Conservation (phyloP, 1,284 basidiomycete species). For the Meripilus lineatus region DNA sequence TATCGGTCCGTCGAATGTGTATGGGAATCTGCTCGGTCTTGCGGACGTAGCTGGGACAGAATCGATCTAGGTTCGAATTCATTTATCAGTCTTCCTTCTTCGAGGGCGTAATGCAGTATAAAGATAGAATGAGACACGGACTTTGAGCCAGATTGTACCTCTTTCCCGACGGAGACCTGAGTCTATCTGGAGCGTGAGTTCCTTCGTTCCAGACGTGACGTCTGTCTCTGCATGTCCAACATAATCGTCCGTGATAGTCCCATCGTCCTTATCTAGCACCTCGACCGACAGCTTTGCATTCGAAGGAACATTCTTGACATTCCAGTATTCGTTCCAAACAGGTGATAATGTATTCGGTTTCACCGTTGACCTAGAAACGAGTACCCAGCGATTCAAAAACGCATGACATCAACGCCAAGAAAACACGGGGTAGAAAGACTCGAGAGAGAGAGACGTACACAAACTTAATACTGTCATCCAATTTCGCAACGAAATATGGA, state of each 20-base stretch:
- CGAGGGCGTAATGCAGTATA: too few species aligned
- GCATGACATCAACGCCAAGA: constrained; percentile 3
- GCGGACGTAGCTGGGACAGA: constrained; percentile 30
- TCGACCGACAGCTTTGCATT: constrained; percentile 53
- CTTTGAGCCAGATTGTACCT: constrained; percentile 69
- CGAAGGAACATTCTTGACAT: constrained; percentile 62
- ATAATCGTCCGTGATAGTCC: constrained; percentile 51
- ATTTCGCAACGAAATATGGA: constrained; percentile 65
- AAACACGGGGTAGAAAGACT: constrained; percentile 1
- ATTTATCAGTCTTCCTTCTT: neutral
- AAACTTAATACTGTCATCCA: constrained; percentile 58
- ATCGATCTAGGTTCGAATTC: constrained; percentile 32
- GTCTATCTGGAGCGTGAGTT: constrained; percentile 48
- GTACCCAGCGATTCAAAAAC: too few species aligned
- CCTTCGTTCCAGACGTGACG: constrained; percentile 50
- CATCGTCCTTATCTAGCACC: constrained; percentile 64
- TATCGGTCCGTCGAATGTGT: constrained; percentile 69
- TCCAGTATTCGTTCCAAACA: constrained; percentile 74
- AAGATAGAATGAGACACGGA: constrained; percentile 23
- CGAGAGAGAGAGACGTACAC: constrained; percentile 47
- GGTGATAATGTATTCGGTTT: constrained; percentile 52
- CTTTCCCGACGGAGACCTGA: constrained; percentile 40
- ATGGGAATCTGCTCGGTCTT: constrained; percentile 39
- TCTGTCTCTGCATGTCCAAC: constrained; percentile 60
- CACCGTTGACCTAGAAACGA: constrained; percentile 53